These are phyloP conservation scores for Emiliania huxleyi DNA, from an alignment of 78 protist species.

Conservation along the genomic window DNA sequence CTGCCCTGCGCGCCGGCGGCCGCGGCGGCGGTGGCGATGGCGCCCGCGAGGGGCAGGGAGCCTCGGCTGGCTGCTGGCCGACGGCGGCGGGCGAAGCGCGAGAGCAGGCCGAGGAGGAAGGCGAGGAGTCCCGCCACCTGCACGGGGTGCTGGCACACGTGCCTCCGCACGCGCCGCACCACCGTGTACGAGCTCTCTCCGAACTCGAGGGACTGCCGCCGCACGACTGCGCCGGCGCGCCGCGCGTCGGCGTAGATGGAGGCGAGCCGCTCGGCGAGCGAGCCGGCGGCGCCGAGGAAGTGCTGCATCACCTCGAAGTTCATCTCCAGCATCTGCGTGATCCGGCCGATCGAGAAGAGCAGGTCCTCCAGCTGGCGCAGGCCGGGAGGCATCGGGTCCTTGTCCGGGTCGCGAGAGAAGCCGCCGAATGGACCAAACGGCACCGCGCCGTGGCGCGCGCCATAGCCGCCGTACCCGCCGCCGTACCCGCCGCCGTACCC, in stretches of 20 bases:
- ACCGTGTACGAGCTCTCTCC: neutral
- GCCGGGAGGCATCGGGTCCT: neutral
- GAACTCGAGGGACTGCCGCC: constrained; percentile 4
- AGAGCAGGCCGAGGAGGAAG: neutral
- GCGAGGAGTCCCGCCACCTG: neutral
- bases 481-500: neutral
- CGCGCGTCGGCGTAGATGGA: neutral
- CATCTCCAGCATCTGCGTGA: constrained; percentile 19
- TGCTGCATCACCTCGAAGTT: neutral
- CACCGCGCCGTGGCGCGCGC: neutral
- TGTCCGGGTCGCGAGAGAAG: neutral
- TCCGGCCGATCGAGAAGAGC: neutral
- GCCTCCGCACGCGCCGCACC: neutral
- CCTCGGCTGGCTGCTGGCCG: no score
- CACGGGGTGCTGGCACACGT: neutral
- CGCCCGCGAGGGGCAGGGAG: no score
- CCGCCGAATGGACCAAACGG: neutral
- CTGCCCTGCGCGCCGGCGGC: no score
- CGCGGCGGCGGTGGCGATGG: no score
- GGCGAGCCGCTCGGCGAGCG: neutral
- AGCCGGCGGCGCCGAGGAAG: neutral
- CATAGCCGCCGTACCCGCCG: no score
- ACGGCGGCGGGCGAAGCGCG: no score
- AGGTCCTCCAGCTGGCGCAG: neutral
- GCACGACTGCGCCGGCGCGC: neutral